Evolutionary conservation across 1,284 basidiomycete species (phyloP).

Genomic region (Macrocybe sp.): DNA sequence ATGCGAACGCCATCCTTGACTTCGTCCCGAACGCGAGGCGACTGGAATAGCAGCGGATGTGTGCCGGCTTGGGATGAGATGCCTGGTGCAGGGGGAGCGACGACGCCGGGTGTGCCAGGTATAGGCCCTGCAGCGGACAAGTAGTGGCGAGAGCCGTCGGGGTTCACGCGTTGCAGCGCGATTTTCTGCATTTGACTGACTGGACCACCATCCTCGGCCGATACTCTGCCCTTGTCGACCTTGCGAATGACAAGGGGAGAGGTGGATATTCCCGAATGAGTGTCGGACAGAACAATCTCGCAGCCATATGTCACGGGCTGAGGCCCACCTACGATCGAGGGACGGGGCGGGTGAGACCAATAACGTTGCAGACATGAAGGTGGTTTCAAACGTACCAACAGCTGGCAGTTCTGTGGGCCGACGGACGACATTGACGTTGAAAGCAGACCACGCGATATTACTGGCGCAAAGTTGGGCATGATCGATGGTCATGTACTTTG

Average conservation of each 20-base stretch:
- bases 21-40: slow-evolving; percentile 70
- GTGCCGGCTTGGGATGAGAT: slow-evolving; percentile 71
- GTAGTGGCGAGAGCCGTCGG: slow-evolving; percentile 77
- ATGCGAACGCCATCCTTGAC: slow-evolving; percentile 65
- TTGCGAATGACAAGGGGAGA: slow-evolving; percentile 89
- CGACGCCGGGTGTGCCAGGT: slow-evolving; percentile 64
- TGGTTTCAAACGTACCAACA: slow-evolving; percentile 43
- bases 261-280: slow-evolving; percentile 78
- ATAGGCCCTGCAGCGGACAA: slow-evolving; percentile 80
- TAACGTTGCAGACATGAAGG: too few species aligned
- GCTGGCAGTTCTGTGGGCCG: slow-evolving; percentile 53
- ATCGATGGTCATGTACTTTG: slow-evolving; percentile 94
- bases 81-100: slow-evolving; percentile 60
- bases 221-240: slow-evolving; percentile 86
- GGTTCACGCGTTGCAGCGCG: slow-evolving; percentile 79
- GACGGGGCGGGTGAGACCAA: slow-evolving; percentile 41
- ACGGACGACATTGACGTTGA: slow-evolving; percentile 82
- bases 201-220: slow-evolving; percentile 79
- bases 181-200: slow-evolving; percentile 97
- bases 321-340: slow-evolving; percentile 45
- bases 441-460: slow-evolving; percentile 89
- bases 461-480: slow-evolving; percentile 81
- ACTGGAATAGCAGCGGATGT: slow-evolving; percentile 74
- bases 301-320: slow-evolving; percentile 90
- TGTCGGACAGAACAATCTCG: slow-evolving; percentile 82